Evolutionary conservation across 2,329 filamentous ascomycete genomes (phyloP).

Genomic region (Fusarium oligoseptatum): DNA sequence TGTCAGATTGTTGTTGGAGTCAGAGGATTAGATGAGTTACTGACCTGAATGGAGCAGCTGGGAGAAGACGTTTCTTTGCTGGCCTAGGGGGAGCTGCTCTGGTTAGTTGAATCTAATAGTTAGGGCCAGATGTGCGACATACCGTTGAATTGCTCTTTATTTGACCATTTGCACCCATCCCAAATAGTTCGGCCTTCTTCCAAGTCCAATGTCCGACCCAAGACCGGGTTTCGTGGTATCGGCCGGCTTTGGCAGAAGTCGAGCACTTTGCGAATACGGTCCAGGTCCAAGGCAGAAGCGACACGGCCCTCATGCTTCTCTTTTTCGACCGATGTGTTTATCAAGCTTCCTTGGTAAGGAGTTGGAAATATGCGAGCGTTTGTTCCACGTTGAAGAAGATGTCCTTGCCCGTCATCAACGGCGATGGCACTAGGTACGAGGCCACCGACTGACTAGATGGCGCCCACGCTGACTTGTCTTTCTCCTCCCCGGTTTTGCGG

Average conservation of each 20-base stretch:
- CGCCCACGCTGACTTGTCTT: conserved; percentile 73
- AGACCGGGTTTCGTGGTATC: conserved; percentile 11
- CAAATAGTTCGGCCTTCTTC: conserved; percentile 40
- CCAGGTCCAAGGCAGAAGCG: conserved; percentile 84
- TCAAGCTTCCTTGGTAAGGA: conserved; percentile 58
- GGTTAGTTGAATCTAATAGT: conserved; percentile 7
- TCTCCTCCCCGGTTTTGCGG: conserved; percentile 43
- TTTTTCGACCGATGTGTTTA: conserved; percentile 68
- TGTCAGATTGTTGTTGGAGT: conserved; percentile 50
- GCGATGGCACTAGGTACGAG: conserved; percentile 67
- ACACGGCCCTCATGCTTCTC: conserved; percentile 80
- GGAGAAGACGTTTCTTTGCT: conserved; percentile 62
- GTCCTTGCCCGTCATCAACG: conserved; percentile 73
- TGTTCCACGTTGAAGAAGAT: conserved; percentile 76
- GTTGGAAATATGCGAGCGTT: conserved; percentile 76
- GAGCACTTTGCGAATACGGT: conserved; percentile 76
- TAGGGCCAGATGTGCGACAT: neutral
- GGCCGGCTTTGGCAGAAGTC: conserved; percentile 57
- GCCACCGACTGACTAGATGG: conserved; percentile 85
- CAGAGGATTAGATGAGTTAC: neutral
- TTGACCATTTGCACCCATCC: conserved; percentile 45
- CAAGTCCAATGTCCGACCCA: neutral
- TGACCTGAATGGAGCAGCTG: conserved; percentile 83
- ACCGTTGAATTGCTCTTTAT: conserved; percentile 29
- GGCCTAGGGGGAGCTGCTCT: conserved; percentile 32